A percentile compares a stretch with the other conserved stretches of the same genome.
Evolutionary conservation across 768 basidiomycete species (phyloP).

Genomic region (Boletus insuetus): DNA sequence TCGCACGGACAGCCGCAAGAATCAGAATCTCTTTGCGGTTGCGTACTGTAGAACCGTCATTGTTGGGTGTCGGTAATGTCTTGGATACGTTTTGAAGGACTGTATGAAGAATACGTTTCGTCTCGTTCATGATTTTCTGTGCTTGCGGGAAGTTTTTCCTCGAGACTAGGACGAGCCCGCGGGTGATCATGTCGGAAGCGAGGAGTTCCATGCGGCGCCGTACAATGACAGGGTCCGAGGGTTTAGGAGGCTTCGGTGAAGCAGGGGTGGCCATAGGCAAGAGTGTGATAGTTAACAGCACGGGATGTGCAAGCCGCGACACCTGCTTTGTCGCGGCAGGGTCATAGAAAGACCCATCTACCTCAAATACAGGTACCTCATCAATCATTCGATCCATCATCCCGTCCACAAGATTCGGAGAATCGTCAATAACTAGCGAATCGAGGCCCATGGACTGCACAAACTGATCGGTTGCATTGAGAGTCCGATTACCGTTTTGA

Average conservation of each 20-base stretch:
- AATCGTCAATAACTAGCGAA: conserved; percentile 66
- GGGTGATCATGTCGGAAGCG: conserved; percentile 95
- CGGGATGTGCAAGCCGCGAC: conserved; percentile 86
- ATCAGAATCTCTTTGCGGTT: conserved; percentile 79
- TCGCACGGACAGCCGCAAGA: conserved; percentile 68
- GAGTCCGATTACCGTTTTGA: conserved; percentile 25
- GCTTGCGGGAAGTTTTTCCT: conserved; percentile 90
- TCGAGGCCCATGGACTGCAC: conserved; percentile 85
- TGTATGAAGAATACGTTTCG: conserved; percentile 88
- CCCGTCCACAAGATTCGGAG: conserved; percentile 72
- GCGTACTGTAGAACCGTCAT: conserved; percentile 47
- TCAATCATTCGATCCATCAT: conserved; percentile 98
- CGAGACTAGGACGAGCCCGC: conserved; percentile 88
- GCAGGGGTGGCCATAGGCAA: conserved; percentile 48
- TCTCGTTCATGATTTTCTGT: conserved; percentile 85
- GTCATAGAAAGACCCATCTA: conserved; percentile 94
- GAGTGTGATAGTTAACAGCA: conserved; percentile 91
- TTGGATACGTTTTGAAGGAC: conserved; percentile 84
- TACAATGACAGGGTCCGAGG: conserved; percentile 86
- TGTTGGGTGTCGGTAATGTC: conserved; percentile 57
- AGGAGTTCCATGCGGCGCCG: conserved; percentile 95
- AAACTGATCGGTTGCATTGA: conserved; percentile 88
- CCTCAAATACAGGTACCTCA: conserved; percentile 94
- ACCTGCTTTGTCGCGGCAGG: conserved; percentile 81
- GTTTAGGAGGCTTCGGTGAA: conserved; percentile 36